Evolutionary conservation across 2,329 filamentous ascomycete genomes (phyloP), one percentile per base, ranked within the genome.

Genomic region (Ascocoryne sarcoides): DNA sequence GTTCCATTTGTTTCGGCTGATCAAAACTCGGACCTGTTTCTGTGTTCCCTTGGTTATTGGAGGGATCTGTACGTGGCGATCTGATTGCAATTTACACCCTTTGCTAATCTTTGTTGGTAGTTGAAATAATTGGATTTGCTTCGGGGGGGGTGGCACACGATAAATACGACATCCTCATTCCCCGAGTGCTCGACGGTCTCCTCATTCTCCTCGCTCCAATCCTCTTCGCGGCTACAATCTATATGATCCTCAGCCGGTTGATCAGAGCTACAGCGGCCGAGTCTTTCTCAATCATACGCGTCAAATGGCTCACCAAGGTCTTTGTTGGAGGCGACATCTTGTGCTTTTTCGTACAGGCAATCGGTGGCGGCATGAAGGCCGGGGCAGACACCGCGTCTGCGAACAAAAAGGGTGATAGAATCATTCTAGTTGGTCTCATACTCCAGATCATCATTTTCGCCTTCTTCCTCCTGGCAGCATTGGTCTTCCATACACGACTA

Each of bases 31-130:
- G 23, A 65, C 66, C 1, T 73, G 67, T 66, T 75, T 69, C 52
- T 67, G 71, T 49, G 65, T 68, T 2, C 66, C 71, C 0, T 68
- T 75, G 33, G 46, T 69, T 4, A 54, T 75, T n/a, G 71, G 71
- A n/a, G 67, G 67, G 15, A 40, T 65, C n/a, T 71, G 69, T 73
- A 60, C 53, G 60, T 33, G 7, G 23, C 60, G 32, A n/a, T 2
- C 15, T 18, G n/a, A 0, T 12, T 23, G 4, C 12, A 7, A 7
- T 12, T 2, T 10, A 16, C 5, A 9, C 3, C 23, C 14, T 12
- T 8, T 28, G 10, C n/a, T 10, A 16, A 21, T 10, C 2, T 26
- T 16, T 32, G 5, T 34, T 10, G 4, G 49, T 53, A 59, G 66
- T 68, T 34, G 56, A 68, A 39, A 45, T 60, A 1, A 53, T 65